Percentiles rank a stretch among this genome's conserved stretches.
phyloP scores from a whole-genome alignment of 306 rosid species.

The Nissolia schottii region DNA sequence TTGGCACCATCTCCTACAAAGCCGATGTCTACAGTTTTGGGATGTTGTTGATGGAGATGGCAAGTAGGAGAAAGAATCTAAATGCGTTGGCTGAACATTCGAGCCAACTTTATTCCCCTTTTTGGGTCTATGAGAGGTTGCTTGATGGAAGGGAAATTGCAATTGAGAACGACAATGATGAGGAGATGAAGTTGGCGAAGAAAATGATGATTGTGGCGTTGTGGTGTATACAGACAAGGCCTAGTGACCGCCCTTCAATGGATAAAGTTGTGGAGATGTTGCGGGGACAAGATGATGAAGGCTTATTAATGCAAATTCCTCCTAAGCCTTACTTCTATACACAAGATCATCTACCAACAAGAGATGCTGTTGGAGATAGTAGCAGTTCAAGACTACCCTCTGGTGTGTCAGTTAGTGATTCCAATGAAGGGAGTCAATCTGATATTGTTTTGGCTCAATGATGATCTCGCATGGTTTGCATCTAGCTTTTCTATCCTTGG shows the following conservation, averaged over 20 bases:
- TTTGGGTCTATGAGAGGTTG: slow-evolving; percentile 21
- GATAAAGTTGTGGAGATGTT: slow-evolving; percentile 20
- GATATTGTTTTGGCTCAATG: neutral
- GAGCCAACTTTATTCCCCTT: slow-evolving; percentile 24
- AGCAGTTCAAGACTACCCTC: neutral
- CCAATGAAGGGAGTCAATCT: neutral
- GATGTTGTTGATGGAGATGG: slow-evolving; percentile 32
- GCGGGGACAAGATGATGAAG: neutral
- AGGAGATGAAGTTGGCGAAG: slow-evolving; percentile 1
- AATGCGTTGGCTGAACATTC: slow-evolving; percentile 14
- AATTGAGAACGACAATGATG: slow-evolving; percentile 4
- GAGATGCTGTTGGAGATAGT: neutral
- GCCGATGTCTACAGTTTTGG: slow-evolving; percentile 41
- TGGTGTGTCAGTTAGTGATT: neutral
- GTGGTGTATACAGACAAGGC: slow-evolving; percentile 34
- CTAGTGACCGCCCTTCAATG: slow-evolving; percentile 35
- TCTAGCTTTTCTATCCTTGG: too few species aligned
- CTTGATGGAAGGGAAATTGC: neutral
- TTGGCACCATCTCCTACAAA: slow-evolving; percentile 21
- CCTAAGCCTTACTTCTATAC: neutral
- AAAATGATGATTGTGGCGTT: slow-evolving; percentile 30
- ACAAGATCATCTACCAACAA: neutral
- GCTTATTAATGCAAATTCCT: neutral
- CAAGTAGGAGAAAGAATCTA: slow-evolving; percentile 7
- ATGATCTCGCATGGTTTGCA: neutral